Conservation (phyloP, 2,329 filamentous ascomycete species). For the Dryadomyces quercivorus region DNA sequence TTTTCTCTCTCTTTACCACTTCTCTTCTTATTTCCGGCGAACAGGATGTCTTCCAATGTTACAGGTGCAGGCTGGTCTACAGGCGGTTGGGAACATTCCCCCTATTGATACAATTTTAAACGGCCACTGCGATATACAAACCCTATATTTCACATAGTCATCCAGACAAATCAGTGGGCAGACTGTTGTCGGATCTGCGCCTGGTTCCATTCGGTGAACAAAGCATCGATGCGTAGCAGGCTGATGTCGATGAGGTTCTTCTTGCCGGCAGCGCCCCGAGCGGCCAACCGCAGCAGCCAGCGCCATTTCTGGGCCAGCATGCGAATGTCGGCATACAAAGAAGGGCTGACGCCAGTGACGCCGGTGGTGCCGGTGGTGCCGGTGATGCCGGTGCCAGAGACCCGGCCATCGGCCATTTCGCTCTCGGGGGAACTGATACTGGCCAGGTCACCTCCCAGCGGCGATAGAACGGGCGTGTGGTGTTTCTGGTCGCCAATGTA, state of each 20-base stretch:
- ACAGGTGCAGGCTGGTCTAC: background rate
- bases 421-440: background rate
- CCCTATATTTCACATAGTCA: background rate
- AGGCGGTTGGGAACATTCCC: background rate
- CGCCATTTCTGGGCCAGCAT: background rate
- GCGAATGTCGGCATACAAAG: background rate
- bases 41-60: background rate
- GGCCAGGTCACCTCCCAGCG: too few species aligned
- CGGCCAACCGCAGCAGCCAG: slow-evolving; percentile 1
- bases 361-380: background rate
- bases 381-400: background rate
- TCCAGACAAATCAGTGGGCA: too few species aligned
- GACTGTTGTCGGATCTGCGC: background rate
- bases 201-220: slow-evolving; percentile 3
- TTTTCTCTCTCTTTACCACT: too few species aligned
- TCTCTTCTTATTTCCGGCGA: too few species aligned
- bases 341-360: background rate
- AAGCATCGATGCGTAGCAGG: background rate
- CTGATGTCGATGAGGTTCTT: slow-evolving; percentile 1
- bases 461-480: background rate
- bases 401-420: background rate
- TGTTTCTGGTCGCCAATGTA: background rate
- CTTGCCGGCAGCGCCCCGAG: background rate
- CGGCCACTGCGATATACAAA: background rate
- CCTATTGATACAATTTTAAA: background rate